Percentiles rank a stretch among this genome's conserved stretches.
These are phyloP conservation scores for Trypanosoma platydactyli DNA, from an alignment of 208 protist genomes.

Conservation along the genomic window DNA sequence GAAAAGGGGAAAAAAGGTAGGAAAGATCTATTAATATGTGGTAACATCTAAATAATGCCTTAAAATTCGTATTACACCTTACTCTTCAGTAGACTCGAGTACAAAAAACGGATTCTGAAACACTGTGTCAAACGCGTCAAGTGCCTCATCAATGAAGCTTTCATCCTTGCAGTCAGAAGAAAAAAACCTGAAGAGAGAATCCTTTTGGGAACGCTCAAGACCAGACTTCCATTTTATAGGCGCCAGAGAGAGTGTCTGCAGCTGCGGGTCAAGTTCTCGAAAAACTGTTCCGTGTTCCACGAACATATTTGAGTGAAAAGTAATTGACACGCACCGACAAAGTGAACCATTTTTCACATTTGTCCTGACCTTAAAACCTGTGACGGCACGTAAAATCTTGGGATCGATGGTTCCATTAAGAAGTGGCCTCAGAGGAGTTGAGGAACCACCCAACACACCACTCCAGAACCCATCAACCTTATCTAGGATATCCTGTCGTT, in stretches of 20 bases:
- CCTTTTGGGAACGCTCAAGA: slow-evolving; percentile 52
- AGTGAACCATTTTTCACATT: slow-evolving; percentile 39
- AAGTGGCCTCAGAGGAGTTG: slow-evolving; percentile 41
- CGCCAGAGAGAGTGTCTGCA: slow-evolving; percentile 52
- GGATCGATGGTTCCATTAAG: slow-evolving; percentile 81
- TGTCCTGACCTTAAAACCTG: slow-evolving; percentile 54
- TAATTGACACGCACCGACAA: slow-evolving; percentile 50
- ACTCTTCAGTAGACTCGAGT: slow-evolving; percentile 26
- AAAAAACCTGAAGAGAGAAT: slow-evolving; percentile 83
- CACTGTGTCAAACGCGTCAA: slow-evolving; percentile 66
- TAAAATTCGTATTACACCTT: too few species aligned
- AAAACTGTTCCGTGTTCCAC: slow-evolving; percentile 56
- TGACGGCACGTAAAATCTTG: slow-evolving; percentile 74
- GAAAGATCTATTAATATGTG: too few species aligned
- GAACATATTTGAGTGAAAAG: slow-evolving; percentile 73
- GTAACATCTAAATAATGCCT: too few species aligned
- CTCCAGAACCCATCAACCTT: slow-evolving; percentile 64
- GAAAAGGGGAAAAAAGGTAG: not conserved
- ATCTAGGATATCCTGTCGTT: slow-evolving; percentile 50
- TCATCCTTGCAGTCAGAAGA: slow-evolving; percentile 24
- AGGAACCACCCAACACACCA: slow-evolving; percentile 38
- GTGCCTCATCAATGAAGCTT: slow-evolving; percentile 38
- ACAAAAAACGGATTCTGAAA: slow-evolving; percentile 80
- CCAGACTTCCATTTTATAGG: slow-evolving; percentile 78
- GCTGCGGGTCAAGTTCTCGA: slow-evolving; percentile 49